Percentiles rank a stretch among this genome's conserved stretches.
phyloP scores from a whole-genome alignment of 2,329 filamentous ascomycete species.

The Neocatenulostroma microsporum region DNA sequence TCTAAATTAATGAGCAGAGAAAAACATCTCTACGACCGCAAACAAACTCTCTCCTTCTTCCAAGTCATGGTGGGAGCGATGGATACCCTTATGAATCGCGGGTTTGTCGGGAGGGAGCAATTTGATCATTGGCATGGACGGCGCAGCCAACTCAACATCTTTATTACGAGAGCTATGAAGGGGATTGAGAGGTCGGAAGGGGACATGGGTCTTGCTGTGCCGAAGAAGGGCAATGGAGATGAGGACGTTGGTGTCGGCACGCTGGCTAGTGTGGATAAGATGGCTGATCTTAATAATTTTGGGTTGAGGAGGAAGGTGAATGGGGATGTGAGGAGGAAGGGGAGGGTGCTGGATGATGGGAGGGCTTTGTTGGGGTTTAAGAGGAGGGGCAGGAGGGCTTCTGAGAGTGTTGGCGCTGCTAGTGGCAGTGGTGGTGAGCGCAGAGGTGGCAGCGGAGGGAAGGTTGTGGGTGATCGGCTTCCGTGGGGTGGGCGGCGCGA shows the following conservation, averaged over 20 bases:
- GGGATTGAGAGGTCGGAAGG: slow-evolving; percentile 1
- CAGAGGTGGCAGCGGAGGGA: too few relatives aligned
- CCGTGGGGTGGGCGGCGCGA: background rate
- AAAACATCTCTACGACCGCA: slow-evolving; percentile 7
- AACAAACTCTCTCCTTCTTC: slow-evolving; percentile 16
- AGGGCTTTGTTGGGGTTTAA: too few relatives aligned
- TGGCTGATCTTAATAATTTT: background rate
- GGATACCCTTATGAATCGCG: slow-evolving; percentile 20
- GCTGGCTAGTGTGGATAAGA: background rate
- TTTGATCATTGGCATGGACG: slow-evolving; percentile 15
- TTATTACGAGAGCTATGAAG: slow-evolving; percentile 9
- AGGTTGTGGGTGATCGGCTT: background rate
- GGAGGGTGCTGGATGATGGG: background rate
- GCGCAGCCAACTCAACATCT: slow-evolving; percentile 14
- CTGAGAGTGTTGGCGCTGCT: too few relatives aligned
- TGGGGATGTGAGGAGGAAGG: background rate
- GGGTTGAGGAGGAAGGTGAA: background rate
- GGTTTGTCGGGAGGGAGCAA: slow-evolving; percentile 15
- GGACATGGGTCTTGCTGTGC: too few relatives aligned
- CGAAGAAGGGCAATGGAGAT: background rate
- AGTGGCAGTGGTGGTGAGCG: too few relatives aligned
- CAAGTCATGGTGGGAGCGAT: slow-evolving; percentile 21
- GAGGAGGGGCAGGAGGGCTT: too few relatives aligned
- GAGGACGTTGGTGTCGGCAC: background rate
- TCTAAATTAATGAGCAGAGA: slow-evolving; percentile 1